These are phyloP conservation scores for Xerocomus potaroensis DNA, from an alignment of 768 basidiomycete genomes.

Conservation along the genomic window DNA sequence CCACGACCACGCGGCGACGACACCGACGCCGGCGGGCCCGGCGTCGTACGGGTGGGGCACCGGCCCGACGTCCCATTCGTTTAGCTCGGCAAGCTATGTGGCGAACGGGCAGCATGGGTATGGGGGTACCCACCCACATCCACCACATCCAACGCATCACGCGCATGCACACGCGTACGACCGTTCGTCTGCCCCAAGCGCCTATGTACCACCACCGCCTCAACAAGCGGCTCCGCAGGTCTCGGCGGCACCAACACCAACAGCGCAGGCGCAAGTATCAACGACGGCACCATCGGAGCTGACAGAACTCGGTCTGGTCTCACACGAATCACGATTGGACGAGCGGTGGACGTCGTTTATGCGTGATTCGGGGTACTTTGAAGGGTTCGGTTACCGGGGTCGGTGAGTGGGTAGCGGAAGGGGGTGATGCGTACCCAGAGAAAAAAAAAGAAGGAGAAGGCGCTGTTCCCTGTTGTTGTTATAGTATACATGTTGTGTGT, in stretches of 20 bases:
- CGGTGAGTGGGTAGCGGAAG: no score
- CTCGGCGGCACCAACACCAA: background rate
- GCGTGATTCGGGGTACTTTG: conserved; percentile 50
- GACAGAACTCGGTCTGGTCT: conserved; percentile 56
- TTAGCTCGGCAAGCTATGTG: conserved; percentile 9
- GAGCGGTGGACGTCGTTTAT: conserved; percentile 61
- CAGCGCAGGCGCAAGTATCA: conserved; percentile 2
- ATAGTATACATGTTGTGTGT: no score
- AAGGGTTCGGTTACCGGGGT: conserved; percentile 29
- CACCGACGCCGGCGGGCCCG: conserved; percentile 11
- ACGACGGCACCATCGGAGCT: conserved; percentile 39
- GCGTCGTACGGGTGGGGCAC: background rate
- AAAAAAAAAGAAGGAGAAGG: no score
- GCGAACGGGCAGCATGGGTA: background rate
- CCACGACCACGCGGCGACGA: conserved; percentile 11
- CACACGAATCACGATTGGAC: conserved; percentile 50
- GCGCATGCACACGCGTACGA: conserved; percentile 20
- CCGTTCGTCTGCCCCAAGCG: conserved; percentile 1
- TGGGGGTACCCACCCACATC: background rate
- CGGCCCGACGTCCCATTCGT: background rate
- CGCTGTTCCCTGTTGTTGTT: no score
- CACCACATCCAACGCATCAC: conserved; percentile 8
- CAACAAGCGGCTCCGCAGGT: background rate
- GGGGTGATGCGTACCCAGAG: no score
- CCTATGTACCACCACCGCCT: background rate